Evolutionary conservation across 2,329 filamentous ascomycete species (phyloP).

Genomic region (Sphaerulina vaccinii): DNA sequence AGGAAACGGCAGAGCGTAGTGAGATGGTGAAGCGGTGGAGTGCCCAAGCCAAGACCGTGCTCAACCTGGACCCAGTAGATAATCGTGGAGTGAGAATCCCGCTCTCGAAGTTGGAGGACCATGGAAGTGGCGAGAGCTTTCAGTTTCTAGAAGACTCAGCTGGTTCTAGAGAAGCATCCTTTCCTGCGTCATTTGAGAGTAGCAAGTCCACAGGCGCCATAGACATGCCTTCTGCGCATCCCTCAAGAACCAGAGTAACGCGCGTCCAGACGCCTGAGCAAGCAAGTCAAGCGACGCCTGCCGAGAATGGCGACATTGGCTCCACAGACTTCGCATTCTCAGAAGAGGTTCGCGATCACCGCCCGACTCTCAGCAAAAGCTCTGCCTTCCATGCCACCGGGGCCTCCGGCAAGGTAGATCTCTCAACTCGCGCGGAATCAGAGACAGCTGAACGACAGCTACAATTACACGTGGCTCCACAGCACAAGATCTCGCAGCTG

Average conservation of each 20-base stretch:
- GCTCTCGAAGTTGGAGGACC: conserved; percentile 45
- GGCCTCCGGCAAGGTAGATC: neutral
- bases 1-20: conserved; percentile 18
- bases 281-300: neutral
- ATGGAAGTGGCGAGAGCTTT: conserved; percentile 62
- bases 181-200: conserved; percentile 51
- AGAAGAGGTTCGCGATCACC: neutral
- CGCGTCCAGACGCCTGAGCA: conserved; percentile 3
- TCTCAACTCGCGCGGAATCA: neutral
- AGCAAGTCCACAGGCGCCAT: conserved; percentile 24
- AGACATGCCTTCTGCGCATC: conserved; percentile 26
- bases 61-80: conserved; percentile 29
- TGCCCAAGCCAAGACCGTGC: conserved; percentile 28
- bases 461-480: neutral
- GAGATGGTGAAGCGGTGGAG: conserved; percentile 32
- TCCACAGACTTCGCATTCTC: conserved; percentile 3
- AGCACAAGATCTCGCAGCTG: conserved; percentile 11
- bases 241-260: conserved; percentile 13
- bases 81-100: conserved; percentile 31
- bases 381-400: neutral
- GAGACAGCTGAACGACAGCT: neutral
- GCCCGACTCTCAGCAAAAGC: neutral
- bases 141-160: conserved; percentile 64
- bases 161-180: conserved; percentile 55
- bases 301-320: neutral